Evolutionary conservation across 768 basidiomycete species (phyloP).

Genomic region (Harrya chromipes): DNA sequence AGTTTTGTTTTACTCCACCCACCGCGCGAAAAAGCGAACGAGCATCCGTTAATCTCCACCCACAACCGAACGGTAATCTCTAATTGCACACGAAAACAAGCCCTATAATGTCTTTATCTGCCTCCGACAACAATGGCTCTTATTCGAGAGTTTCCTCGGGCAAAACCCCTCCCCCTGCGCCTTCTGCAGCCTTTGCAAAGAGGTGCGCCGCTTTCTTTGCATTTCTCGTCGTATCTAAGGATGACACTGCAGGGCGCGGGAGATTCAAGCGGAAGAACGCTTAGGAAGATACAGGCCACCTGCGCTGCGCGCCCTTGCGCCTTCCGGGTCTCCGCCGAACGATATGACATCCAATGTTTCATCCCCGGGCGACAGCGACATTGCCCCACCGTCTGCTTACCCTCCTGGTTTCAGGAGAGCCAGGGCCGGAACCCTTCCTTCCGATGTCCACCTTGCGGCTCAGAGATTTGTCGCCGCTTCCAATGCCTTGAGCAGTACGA

Average conservation of each 20-base stretch:
- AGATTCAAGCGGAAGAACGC: slow-evolving; percentile 77
- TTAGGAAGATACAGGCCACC: slow-evolving; percentile 76
- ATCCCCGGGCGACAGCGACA: slow-evolving; percentile 54
- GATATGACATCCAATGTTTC: slow-evolving; percentile 58
- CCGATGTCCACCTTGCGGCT: slow-evolving; percentile 86
- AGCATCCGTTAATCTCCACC: slow-evolving; percentile 33
- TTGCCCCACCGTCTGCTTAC: slow-evolving; percentile 69
- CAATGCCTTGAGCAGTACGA: slow-evolving; percentile 48
- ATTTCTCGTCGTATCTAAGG: slow-evolving; percentile 18
- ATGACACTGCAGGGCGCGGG: slow-evolving; percentile 60
- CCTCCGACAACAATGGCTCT: slow-evolving; percentile 76
- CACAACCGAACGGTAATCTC: slow-evolving; percentile 60
- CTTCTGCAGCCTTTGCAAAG: slow-evolving; percentile 87
- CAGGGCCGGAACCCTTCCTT: slow-evolving; percentile 96
- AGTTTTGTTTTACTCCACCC: slow-evolving; percentile 23
- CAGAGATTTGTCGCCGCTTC: slow-evolving; percentile 75
- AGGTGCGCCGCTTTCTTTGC: slow-evolving; percentile 46
- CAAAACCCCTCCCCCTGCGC: slow-evolving; percentile 87
- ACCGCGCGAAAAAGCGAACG: slow-evolving; percentile 32
- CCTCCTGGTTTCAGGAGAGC: slow-evolving; percentile 90
- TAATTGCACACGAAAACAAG: slow-evolving; percentile 61
- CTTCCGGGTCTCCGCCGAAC: slow-evolving; percentile 71
- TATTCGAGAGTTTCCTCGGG: slow-evolving; percentile 82
- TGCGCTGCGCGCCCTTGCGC: slow-evolving; percentile 64
- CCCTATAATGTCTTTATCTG: slow-evolving; percentile 90